phyloP scores from a whole-genome alignment of 208 protist genomes.

The Wallacemonas sp. region DNA sequence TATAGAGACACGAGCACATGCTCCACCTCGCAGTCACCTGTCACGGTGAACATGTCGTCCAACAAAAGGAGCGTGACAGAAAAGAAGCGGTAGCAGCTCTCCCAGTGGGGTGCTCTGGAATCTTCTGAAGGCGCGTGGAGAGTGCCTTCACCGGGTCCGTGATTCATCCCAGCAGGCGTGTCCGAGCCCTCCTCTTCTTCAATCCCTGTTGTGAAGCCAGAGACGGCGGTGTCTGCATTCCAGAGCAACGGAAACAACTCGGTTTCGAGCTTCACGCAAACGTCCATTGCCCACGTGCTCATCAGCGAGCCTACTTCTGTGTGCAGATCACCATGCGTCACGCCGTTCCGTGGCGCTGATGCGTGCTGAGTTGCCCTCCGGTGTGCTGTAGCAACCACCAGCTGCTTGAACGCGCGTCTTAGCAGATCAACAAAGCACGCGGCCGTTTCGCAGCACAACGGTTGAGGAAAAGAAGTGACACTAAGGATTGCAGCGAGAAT shows the following conservation, averaged over 20 bases:
- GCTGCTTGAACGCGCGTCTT: conserved; percentile 10
- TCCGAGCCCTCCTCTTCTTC: too few species aligned
- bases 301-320: conserved; percentile 20
- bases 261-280: conserved; percentile 18
- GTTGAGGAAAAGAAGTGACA: neutral
- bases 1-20: neutral
- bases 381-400: conserved; percentile 7
- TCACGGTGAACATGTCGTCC: neutral
- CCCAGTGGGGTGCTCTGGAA: neutral
- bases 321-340: neutral
- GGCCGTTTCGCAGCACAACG: neutral
- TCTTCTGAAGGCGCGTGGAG: too few species aligned
- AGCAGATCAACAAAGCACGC: neutral
- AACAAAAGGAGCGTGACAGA: neutral
- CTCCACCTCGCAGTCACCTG: neutral
- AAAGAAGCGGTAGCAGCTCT: neutral
- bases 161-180: too few species aligned
- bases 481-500: conserved; percentile 25
- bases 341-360: neutral
- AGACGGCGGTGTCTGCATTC: neutral
- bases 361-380: neutral
- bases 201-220: too few species aligned
- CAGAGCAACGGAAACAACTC: conserved; percentile 27
- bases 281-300: conserved; percentile 44
- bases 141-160: too few species aligned